phyloP scores from a whole-genome alignment of 805 yeast species.

The Grigorovia transvaalensis region DNA sequence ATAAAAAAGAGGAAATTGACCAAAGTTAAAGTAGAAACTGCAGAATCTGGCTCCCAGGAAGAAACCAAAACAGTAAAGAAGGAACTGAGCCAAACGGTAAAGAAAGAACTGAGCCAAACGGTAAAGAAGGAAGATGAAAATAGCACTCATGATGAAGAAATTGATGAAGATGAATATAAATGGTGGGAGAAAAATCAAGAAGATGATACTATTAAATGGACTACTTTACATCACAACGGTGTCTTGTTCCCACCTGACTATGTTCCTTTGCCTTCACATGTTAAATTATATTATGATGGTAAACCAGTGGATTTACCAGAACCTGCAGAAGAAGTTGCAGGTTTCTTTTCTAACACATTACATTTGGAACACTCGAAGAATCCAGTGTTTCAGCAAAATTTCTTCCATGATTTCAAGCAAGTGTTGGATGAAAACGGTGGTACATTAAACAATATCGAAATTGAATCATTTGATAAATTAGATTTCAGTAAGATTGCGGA shows the following conservation, averaged over 20 bases:
- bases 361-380: slow-evolving; percentile 84
- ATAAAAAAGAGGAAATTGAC: slow-evolving; percentile 1
- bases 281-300: slow-evolving; percentile 67
- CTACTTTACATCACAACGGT: slow-evolving; percentile 75
- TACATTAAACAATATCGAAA: slow-evolving; percentile 35
- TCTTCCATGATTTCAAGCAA: slow-evolving; percentile 64
- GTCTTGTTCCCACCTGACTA: slow-evolving; percentile 90
- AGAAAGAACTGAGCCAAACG: not conserved
- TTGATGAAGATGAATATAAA: slow-evolving; percentile 38
- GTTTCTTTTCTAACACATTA: slow-evolving; percentile 81
- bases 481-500: slow-evolving; percentile 70
- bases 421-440: slow-evolving; percentile 69
- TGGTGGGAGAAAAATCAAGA: slow-evolving; percentile 74
- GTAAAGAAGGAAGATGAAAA: not conserved
- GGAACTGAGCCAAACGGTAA: not conserved
- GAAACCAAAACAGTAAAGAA: no score
- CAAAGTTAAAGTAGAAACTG: not conserved
- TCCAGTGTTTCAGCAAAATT: slow-evolving; percentile 77
- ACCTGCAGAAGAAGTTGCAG: slow-evolving; percentile 94
- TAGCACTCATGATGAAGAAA: not conserved
- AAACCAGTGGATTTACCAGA: slow-evolving; percentile 63
- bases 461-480: slow-evolving; percentile 53
- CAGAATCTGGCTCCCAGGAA: no score
- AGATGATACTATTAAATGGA: slow-evolving; percentile 79
- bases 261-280: slow-evolving; percentile 70